These are phyloP conservation scores for Dioscorea cayenensis DNA, from an alignment of 116 monocot species.

Conservation along the genomic window DNA sequence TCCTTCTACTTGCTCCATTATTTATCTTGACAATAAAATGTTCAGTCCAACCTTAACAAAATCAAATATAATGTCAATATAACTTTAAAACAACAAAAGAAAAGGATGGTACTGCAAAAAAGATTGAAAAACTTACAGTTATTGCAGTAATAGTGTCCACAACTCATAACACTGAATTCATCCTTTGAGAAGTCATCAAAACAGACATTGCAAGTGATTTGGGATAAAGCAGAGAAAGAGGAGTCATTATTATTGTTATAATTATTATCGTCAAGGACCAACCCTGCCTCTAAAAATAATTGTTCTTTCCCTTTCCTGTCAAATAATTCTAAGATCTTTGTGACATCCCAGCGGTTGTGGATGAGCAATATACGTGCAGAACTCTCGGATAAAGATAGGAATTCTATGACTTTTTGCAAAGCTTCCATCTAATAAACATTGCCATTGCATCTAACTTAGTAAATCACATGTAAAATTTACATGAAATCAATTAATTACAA, in stretches of 20 bases:
- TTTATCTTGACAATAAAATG: slow-evolving; percentile 32
- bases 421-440: slow-evolving; percentile 41
- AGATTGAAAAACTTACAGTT: slow-evolving; percentile 13
- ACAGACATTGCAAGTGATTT: slow-evolving; percentile 45
- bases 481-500: background rate
- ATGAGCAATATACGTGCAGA: slow-evolving; percentile 66
- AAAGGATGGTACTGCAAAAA: background rate
- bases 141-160: slow-evolving; percentile 65
- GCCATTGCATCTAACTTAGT: too few species aligned
- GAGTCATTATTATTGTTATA: slow-evolving; percentile 7
- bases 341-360: slow-evolving; percentile 71
- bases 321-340: slow-evolving; percentile 57
- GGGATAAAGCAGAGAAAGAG: background rate
- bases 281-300: slow-evolving; percentile 65
- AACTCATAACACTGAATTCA: slow-evolving; percentile 46
- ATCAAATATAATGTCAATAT: background rate
- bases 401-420: slow-evolving; percentile 57
- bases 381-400: slow-evolving; percentile 49
- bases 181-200: slow-evolving; percentile 37
- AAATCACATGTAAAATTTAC: too few species aligned
- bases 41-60: slow-evolving; percentile 37
- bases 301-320: slow-evolving; percentile 51
- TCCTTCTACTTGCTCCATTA: slow-evolving; percentile 27
- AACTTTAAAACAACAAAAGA: background rate
- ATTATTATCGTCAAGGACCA: slow-evolving; percentile 19